Percentiles rank a stretch among this genome's conserved stretches.
phyloP scores from a whole-genome alignment of 2,329 filamentous ascomycete species.

The Phialemoniopsis sp. region DNA sequence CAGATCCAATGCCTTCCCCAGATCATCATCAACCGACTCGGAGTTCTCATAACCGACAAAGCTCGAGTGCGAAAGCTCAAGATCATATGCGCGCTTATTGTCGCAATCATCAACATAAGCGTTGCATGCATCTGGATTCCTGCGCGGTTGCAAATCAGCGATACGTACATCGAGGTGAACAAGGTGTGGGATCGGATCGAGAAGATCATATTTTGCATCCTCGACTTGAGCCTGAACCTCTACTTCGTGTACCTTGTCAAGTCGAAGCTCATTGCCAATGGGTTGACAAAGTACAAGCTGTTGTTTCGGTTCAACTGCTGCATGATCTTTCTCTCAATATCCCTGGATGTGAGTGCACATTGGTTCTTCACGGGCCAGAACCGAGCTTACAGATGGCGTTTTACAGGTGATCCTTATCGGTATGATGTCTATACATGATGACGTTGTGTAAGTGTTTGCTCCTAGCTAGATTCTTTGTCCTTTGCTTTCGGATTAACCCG shows the following conservation, averaged over 20 bases:
- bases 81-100: constrained; percentile 28
- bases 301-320: constrained; percentile 39
- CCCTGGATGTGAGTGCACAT: constrained; percentile 28
- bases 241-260: constrained; percentile 42
- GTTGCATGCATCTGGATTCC: constrained; percentile 49
- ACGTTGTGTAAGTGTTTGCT: constrained; percentile 26
- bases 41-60: constrained; percentile 35
- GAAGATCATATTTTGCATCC: constrained; percentile 38
- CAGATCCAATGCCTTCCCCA: constrained; percentile 43
- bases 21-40: constrained; percentile 46
- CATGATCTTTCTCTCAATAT: constrained; percentile 39
- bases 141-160: constrained; percentile 33
- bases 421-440: constrained; percentile 39
- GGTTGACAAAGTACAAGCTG: constrained; percentile 38
- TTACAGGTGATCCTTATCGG: constrained; percentile 28
- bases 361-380: background rate
- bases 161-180: constrained; percentile 34
- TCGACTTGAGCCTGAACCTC: constrained; percentile 38
- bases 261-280: constrained; percentile 36
- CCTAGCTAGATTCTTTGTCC: background rate
- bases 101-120: constrained; percentile 41
- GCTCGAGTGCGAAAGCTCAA: constrained; percentile 30
- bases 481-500: background rate
- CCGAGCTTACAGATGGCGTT: background rate
- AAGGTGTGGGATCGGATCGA: constrained; percentile 44